These are phyloP conservation scores for Cryphonectria japonica DNA, from an alignment of 2,329 filamentous ascomycete genomes.

Conservation along the genomic window DNA sequence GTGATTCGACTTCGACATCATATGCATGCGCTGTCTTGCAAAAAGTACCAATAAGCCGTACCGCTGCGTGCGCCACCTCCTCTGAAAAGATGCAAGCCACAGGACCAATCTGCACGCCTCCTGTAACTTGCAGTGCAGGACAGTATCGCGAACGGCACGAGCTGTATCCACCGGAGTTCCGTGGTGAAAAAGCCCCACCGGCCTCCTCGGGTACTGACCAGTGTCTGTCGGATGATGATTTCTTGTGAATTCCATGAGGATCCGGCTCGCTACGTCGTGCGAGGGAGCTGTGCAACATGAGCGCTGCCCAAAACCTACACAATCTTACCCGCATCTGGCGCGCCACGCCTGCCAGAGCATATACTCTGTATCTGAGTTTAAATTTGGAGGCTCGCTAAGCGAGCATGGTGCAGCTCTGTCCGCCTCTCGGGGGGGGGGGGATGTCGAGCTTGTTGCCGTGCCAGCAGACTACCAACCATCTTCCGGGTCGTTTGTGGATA, in stretches of 20 bases:
- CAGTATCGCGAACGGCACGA: not conserved
- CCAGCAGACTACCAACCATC: slow-evolving; percentile 3
- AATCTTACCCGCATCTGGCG: not conserved
- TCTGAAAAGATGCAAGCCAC: not conserved
- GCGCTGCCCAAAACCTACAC: not conserved
- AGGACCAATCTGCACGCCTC: not conserved
- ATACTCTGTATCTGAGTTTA: not conserved
- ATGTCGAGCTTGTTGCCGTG: not conserved
- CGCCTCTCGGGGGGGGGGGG: no score
- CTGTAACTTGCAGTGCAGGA: not conserved
- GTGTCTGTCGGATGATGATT: not conserved
- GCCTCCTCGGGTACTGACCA: slow-evolving; percentile 4
- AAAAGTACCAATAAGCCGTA: not conserved
- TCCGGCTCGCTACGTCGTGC: slow-evolving; percentile 9
- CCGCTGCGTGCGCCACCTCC: not conserved
- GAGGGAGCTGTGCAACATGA: slow-evolving; percentile 4
- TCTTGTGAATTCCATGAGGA: not conserved
- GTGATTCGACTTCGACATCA: slow-evolving; percentile 10
- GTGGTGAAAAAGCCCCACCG: slow-evolving; percentile 6
- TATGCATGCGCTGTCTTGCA: slow-evolving; percentile 6
- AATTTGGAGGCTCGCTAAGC: not conserved
- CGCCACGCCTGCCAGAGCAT: not conserved
- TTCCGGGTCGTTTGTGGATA: not conserved
- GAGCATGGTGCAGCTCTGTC: slow-evolving; percentile 3
- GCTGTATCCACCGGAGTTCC: slow-evolving; percentile 2